Percentiles rank a stretch among this genome's conserved stretches.
Conservation (phyloP, 2,329 filamentous ascomycete genomes). For the Chaetomiaceae sp. region DNA sequence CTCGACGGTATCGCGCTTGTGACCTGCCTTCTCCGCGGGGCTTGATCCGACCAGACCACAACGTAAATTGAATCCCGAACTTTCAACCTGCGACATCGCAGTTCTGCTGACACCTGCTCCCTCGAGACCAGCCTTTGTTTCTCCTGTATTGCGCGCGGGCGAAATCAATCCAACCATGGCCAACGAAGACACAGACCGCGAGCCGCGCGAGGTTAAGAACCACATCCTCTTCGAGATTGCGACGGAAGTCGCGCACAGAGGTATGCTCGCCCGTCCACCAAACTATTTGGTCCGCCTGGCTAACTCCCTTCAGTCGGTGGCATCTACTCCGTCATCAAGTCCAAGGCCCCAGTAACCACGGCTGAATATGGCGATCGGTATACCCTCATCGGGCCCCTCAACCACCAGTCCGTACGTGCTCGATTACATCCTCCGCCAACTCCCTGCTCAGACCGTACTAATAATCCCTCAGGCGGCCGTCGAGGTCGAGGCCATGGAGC, state of each 20-base stretch:
- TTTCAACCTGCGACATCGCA: constrained; percentile 1
- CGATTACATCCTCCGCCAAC: not conserved
- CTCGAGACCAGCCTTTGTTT: not conserved
- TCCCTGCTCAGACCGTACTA: constrained; percentile 20
- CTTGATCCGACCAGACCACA: not conserved
- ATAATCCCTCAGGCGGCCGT: constrained; percentile 70
- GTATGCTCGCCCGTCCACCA: constrained; percentile 44
- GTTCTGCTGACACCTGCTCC: not conserved
- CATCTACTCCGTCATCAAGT: constrained; percentile 99
- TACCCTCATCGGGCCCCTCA: constrained; percentile 90
- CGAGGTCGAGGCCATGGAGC: constrained; percentile 90
- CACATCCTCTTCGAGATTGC: constrained; percentile 96
- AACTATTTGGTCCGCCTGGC: constrained; percentile 6
- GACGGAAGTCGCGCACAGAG: constrained; percentile 95
- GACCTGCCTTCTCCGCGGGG: not conserved
- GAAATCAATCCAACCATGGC: constrained; percentile 38
- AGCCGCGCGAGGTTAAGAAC: constrained; percentile 75
- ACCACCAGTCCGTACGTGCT: constrained; percentile 72
- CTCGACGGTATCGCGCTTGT: not conserved
- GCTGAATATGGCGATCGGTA: constrained; percentile 98
- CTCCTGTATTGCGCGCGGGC: not conserved
- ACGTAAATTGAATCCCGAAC: not conserved
- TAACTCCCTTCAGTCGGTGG: constrained; percentile 67
- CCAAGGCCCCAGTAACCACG: constrained; percentile 94
- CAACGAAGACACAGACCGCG: constrained; percentile 41